phyloP scores from a whole-genome alignment of 208 protist species.

The Novymonas esmeraldas region DNA sequence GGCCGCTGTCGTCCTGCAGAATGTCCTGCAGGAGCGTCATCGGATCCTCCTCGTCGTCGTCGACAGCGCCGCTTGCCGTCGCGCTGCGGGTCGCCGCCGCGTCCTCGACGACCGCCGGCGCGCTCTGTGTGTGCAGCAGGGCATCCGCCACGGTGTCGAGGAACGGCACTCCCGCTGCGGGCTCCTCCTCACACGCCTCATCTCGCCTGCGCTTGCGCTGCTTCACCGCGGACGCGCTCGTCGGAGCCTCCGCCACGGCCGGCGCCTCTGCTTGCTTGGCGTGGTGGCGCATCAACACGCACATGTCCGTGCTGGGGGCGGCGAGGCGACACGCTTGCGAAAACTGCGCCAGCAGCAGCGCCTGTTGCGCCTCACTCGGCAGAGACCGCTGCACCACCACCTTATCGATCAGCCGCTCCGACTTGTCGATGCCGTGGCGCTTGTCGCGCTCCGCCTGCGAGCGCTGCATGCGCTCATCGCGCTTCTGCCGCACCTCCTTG shows the following conservation, averaged over 20 bases:
- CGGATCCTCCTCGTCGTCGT: conserved; percentile 45
- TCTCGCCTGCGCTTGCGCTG: conserved; percentile 49
- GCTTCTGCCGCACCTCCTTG: conserved; percentile 54
- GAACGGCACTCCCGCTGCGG: conserved; percentile 13
- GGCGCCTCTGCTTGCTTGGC: conserved; percentile 16
- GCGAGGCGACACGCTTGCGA: conserved; percentile 77
- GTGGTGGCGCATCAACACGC: conserved; percentile 65
- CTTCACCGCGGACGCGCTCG: conserved; percentile 12
- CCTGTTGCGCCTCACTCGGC: conserved; percentile 43
- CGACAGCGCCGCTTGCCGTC: conserved; percentile 1
- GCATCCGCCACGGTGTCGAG: conserved; percentile 54
- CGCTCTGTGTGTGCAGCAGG: conserved; percentile 49
- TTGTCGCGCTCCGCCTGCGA: conserved; percentile 51
- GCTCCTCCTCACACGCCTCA: background rate
- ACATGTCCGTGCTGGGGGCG: conserved; percentile 64
- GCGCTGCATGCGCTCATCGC: conserved; percentile 60
- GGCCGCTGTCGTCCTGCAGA: conserved; percentile 76
- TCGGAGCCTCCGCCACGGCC: background rate
- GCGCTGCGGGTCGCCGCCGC: conserved; percentile 28
- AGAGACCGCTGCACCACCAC: conserved; percentile 43
- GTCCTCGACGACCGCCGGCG: conserved; percentile 42
- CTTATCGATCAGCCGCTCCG: conserved; percentile 54
- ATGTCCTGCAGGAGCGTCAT: conserved; percentile 78
- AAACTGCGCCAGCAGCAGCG: conserved; percentile 73
- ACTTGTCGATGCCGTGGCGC: conserved; percentile 63